These are phyloP conservation scores for Magnusiomyces clavatus DNA, from an alignment of 1,139 yeast genomes.

Conservation along the genomic window DNA sequence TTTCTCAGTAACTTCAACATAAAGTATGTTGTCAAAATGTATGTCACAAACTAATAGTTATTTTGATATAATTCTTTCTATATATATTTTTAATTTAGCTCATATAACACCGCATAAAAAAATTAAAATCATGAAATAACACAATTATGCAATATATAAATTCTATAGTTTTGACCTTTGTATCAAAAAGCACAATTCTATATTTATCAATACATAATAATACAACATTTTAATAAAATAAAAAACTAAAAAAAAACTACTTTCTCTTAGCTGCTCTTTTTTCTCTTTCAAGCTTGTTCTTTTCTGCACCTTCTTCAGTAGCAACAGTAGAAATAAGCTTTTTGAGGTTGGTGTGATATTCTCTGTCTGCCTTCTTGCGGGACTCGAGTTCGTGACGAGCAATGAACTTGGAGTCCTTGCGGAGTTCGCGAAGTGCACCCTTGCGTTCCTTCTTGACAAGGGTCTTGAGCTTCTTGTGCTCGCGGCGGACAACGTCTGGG, in stretches of 20 bases:
- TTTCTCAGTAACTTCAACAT: no score
- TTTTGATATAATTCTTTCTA: no score
- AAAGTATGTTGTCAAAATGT: no score
- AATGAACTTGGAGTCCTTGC: conserved; percentile 80
- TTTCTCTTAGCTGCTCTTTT: conserved; percentile 55
- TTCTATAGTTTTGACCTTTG: no score
- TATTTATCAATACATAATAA: no score
- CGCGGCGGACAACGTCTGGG: conserved; percentile 72
- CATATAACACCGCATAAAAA: no score
- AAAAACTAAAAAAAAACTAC: conserved; percentile 8
- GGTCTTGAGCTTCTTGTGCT: conserved; percentile 70
- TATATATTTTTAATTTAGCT: no score
- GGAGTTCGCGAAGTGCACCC: conserved; percentile 77
- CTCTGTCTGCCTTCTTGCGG: conserved; percentile 66
- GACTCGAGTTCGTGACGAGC: conserved; percentile 79
- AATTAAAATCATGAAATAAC: no score
- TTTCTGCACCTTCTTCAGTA: conserved; percentile 90
- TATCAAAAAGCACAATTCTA: no score
- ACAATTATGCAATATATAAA: no score
- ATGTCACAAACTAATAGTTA: no score
- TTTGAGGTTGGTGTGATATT: conserved; percentile 86
- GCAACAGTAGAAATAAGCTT: conserved; percentile 76
- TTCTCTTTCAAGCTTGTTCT: conserved; percentile 84
- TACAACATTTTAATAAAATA: no score
- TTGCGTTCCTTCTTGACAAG: conserved; percentile 89